A percentile compares a stretch with the other conserved stretches of the same genome.
phyloP scores from a whole-genome alignment of 345 rosid genomes.

The Draba incana region DNA sequence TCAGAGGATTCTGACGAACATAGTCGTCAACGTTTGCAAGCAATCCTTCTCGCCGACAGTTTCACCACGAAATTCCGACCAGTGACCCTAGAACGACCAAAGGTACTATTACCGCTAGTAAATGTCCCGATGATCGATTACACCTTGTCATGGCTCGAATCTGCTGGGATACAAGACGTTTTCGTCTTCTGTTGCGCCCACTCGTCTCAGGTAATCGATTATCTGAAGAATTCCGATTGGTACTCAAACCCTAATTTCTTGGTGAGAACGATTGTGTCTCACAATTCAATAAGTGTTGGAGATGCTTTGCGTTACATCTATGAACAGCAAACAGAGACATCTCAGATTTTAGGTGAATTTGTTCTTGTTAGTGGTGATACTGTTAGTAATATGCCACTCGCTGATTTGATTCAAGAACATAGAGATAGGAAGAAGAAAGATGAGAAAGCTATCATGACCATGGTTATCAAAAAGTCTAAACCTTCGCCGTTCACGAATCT shows the following conservation, averaged over 20 bases:
- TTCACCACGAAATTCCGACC: constrained; percentile 96
- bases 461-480: constrained; percentile 80
- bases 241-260: constrained; percentile 59
- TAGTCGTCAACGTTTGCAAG: constrained; percentile 74
- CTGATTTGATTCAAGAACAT: constrained; percentile 72
- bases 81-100: constrained; percentile 95
- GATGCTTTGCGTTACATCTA: constrained; percentile 90
- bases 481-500: constrained; percentile 69
- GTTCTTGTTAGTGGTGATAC: constrained; percentile 96
- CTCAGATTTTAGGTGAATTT: constrained; percentile 91
- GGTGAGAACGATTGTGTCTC: constrained; percentile 74
- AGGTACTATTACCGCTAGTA: constrained; percentile 80
- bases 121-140: constrained; percentile 91
- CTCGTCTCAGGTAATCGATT: constrained; percentile 70
- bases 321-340: constrained; percentile 80
- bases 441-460: constrained; percentile 88
- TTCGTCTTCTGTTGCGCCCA: constrained; percentile 96
- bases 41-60: constrained; percentile 93
- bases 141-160: constrained; percentile 91
- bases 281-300: constrained; percentile 85
- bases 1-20: constrained; percentile 74
- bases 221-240: constrained; percentile 83
- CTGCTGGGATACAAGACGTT: constrained; percentile 88
- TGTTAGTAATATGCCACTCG: constrained; percentile 89
- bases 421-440: constrained; percentile 91